Conservation (phyloP, 441 rosid genomes). For the Eutrema salsugineum region DNA sequence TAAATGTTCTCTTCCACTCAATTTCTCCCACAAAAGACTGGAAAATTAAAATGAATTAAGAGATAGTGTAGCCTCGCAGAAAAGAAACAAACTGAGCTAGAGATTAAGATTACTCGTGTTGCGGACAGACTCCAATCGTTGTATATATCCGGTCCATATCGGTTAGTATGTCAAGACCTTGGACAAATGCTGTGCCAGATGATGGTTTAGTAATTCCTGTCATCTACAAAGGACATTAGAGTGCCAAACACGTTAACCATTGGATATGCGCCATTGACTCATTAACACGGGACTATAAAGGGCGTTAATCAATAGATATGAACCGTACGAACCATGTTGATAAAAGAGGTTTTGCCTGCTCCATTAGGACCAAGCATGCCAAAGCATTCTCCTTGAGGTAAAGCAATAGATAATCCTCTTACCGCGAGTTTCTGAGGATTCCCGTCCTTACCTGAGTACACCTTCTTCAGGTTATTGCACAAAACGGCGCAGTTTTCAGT, state of each 20-base stretch:
- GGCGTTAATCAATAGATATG: not conserved
- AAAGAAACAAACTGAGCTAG: not conserved
- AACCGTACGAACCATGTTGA: constrained; percentile 57
- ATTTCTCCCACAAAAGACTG: constrained; percentile 93
- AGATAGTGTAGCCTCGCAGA: not conserved
- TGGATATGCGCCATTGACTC: not conserved
- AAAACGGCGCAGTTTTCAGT: constrained; percentile 50
- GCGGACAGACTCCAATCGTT: constrained; percentile 97
- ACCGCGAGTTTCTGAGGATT: constrained; percentile 86
- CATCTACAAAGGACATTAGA: constrained; percentile 48
- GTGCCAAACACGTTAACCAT: not conserved
- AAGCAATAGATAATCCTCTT: constrained; percentile 81
- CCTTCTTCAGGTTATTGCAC: constrained; percentile 72
- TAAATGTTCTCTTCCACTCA: constrained; percentile 91
- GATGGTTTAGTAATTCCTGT: constrained; percentile 86
- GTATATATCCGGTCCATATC: constrained; percentile 81
- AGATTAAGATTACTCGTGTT: constrained; percentile 68
- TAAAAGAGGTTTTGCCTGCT: constrained; percentile 97
- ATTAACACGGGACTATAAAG: not conserved
- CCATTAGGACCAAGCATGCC: constrained; percentile 99
- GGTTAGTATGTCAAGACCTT: constrained; percentile 67
- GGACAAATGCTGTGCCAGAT: constrained; percentile 79
- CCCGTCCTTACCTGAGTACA: constrained; percentile 80
- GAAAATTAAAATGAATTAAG: not conserved
- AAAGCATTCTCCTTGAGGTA: constrained; percentile 91